Conservation (phyloP, 2,329 filamentous ascomycete genomes). For the Diplocarpon rosae region DNA sequence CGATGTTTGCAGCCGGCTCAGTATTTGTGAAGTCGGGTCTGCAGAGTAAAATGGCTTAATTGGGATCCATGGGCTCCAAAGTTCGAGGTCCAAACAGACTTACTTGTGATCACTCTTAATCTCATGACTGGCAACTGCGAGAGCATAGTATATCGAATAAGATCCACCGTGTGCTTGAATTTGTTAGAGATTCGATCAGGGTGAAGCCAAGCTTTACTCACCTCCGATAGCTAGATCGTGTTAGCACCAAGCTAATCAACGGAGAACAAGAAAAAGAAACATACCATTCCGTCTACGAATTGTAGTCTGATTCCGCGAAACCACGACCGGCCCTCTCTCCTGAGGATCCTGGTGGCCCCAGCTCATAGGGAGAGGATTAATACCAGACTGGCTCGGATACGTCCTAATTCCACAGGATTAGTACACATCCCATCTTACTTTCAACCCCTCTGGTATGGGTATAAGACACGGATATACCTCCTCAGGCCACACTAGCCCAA, state of each 20-base stretch:
- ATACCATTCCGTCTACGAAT: conserved; percentile 72
- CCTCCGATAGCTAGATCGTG: conserved; percentile 42
- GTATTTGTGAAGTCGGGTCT: conserved; percentile 70
- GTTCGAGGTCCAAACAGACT: conserved; percentile 6
- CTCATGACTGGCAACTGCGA: conserved; percentile 86
- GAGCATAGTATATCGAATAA: conserved; percentile 90
- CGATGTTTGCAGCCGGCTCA: conserved; percentile 81
- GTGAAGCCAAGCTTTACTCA: conserved; percentile 25
- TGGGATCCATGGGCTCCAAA: background rate
- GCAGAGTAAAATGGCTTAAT: background rate
- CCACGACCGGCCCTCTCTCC: conserved; percentile 76
- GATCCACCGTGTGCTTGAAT: conserved; percentile 69
- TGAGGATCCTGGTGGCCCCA: conserved; percentile 74
- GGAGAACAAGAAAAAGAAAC: conserved; percentile 23
- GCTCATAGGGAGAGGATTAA: conserved; percentile 78
- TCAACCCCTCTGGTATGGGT: background rate
- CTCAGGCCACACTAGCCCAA: background rate
- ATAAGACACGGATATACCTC: too few species aligned
- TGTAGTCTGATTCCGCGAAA: conserved; percentile 64
- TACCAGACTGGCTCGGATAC: conserved; percentile 87
- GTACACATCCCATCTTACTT: conserved; percentile 7
- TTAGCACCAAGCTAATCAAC: conserved; percentile 27
- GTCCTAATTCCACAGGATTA: conserved; percentile 38
- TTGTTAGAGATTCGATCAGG: background rate
- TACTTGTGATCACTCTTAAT: conserved; percentile 68